Conservation (phyloP, 2,329 filamentous ascomycete species). For the Apiospora kogelbergensis region DNA sequence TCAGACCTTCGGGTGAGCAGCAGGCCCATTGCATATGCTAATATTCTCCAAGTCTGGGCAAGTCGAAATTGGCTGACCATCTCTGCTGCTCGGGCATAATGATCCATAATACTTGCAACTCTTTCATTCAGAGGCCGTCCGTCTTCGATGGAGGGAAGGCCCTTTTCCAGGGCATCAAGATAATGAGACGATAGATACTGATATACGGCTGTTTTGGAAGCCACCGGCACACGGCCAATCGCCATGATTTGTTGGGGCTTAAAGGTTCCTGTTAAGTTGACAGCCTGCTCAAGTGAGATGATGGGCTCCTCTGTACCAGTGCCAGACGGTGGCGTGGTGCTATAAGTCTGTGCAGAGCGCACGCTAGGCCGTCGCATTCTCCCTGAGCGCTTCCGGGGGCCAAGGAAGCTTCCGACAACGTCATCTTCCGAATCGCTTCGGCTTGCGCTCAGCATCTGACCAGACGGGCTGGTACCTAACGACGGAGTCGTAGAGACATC, state of each 20-base stretch:
- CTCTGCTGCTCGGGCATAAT: conserved; percentile 59
- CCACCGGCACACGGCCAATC: conserved; percentile 55
- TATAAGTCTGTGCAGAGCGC: conserved; percentile 45
- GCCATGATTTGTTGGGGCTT: conserved; percentile 64
- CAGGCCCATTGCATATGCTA: conserved; percentile 56
- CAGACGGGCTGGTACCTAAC: conserved; percentile 49
- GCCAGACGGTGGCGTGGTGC: conserved; percentile 56
- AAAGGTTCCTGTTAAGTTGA: conserved; percentile 57
- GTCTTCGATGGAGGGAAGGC: conserved; percentile 43
- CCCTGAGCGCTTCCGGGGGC: conserved; percentile 40
- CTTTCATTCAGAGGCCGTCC: conserved; percentile 43
- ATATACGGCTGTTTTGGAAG: conserved; percentile 51
- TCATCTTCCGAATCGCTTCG: conserved; percentile 67
- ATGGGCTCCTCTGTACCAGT: conserved; percentile 40
- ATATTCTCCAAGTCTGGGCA: conserved; percentile 63
- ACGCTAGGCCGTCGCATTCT: conserved; percentile 44
- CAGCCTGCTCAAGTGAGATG: conserved; percentile 57
- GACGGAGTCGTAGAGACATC: conserved; percentile 36
- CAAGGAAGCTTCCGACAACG: conserved; percentile 59
- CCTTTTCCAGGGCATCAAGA: conserved; percentile 50
- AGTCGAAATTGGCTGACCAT: conserved; percentile 56
- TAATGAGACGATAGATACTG: conserved; percentile 58
- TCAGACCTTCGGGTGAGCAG: conserved; percentile 55
- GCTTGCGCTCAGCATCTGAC: conserved; percentile 54
- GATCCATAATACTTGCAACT: conserved; percentile 52